A percentile compares a stretch with the other conserved stretches of the same genome.
Conservation (phyloP, 2,329 filamentous ascomycete species). For the Talaromyces sp. region DNA sequence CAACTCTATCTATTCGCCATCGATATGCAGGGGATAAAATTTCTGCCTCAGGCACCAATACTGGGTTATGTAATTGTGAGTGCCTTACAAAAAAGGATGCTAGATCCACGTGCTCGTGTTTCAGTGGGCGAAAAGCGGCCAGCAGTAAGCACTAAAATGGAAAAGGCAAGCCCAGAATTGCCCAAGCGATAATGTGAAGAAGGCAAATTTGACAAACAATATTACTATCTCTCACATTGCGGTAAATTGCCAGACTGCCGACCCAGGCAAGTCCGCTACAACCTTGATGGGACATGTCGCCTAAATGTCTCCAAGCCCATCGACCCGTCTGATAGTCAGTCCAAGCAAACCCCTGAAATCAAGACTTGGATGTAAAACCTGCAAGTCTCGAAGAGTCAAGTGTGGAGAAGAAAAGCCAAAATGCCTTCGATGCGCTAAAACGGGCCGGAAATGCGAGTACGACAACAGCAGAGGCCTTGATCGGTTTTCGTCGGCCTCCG, state of each 20-base stretch:
- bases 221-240: neutral
- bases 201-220: neutral
- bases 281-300: neutral
- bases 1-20: no score
- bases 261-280: neutral
- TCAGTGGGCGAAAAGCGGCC: no score
- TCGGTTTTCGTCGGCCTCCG: neutral
- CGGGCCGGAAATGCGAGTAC: constrained; percentile 38
- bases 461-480: constrained; percentile 1
- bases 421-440: constrained; percentile 35
- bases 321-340: neutral
- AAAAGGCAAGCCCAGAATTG: no score
- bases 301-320: neutral
- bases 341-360: constrained; percentile 18
- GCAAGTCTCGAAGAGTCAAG: constrained; percentile 40
- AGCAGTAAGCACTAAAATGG: no score
- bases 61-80: no score
- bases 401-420: constrained; percentile 39
- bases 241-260: no score
- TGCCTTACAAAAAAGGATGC: no score
- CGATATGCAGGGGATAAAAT: no score
- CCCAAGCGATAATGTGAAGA: no score
- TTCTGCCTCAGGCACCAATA: no score
- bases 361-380: constrained; percentile 34
- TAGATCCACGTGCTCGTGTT: no score